Percentiles rank a stretch among this genome's conserved stretches.
phyloP scores from a whole-genome alignment of 441 rosid genomes.

The Gossypium armourianum region DNA sequence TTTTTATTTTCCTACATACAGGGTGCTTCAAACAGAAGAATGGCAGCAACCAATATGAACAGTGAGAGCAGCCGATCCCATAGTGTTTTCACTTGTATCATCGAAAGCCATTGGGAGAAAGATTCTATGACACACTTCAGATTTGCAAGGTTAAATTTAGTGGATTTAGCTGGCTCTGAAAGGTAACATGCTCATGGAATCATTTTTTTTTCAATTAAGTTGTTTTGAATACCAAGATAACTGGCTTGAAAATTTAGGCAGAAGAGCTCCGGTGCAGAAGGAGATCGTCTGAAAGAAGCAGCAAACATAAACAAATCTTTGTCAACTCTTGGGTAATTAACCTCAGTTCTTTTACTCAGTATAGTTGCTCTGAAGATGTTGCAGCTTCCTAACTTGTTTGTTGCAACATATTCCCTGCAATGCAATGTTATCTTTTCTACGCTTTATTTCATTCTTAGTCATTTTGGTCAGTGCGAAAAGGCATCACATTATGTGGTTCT shows the following conservation, averaged over 20 bases:
- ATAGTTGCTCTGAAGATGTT: background rate
- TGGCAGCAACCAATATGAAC: conserved; percentile 84
- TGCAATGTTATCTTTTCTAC: conserved; percentile 9
- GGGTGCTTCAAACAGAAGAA: conserved; percentile 85
- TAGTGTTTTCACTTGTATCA: conserved; percentile 83
- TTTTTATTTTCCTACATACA: conserved; percentile 22
- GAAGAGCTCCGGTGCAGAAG: conserved; percentile 95
- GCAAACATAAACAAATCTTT: conserved; percentile 88
- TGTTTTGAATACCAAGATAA: conserved; percentile 9
- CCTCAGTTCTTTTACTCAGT: conserved; percentile 9
- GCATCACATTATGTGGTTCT: background rate
- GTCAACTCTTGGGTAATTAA: conserved; percentile 80
- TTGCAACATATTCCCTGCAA: conserved; percentile 1
- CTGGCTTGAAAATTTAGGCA: conserved; percentile 41
- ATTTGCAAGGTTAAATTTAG: conserved; percentile 86
- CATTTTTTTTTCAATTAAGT: background rate
- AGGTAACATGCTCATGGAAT: conserved; percentile 37
- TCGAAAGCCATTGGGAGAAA: conserved; percentile 83
- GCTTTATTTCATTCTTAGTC: conserved; percentile 1
- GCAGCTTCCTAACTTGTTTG: background rate
- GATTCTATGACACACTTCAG: conserved; percentile 72
- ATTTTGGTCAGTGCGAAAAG: conserved; percentile 1
- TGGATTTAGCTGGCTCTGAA: conserved; percentile 94
- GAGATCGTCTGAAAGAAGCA: conserved; percentile 92
- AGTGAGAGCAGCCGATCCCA: conserved; percentile 96